A percentile compares a stretch with the other conserved stretches of the same genome.
phyloP scores from a whole-genome alignment of 108 stramenopile genomes.

The Pseudonitzschia multistriata region DNA sequence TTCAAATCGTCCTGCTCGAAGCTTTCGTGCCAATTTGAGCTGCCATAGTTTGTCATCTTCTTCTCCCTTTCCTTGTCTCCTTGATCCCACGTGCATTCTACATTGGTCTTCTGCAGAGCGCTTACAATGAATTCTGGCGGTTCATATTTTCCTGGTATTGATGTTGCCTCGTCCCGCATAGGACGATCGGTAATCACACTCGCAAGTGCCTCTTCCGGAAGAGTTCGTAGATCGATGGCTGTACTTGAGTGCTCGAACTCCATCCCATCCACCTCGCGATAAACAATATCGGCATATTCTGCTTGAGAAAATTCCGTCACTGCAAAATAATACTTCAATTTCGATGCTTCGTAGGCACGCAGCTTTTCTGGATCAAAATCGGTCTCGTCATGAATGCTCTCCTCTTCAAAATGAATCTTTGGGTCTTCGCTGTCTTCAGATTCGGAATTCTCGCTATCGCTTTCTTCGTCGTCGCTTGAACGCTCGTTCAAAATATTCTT shows the following conservation, averaged over 20 bases:
- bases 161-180: conserved; percentile 69
- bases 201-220: conserved; percentile 67
- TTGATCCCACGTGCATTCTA: conserved; percentile 96
- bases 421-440: conserved; percentile 1
- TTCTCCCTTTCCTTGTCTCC: conserved; percentile 87
- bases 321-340: conserved; percentile 96
- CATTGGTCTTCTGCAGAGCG: conserved; percentile 89
- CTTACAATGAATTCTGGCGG: conserved; percentile 88
- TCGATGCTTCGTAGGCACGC: conserved; percentile 92
- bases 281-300: conserved; percentile 78
- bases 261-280: conserved; percentile 91
- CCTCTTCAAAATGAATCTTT: conserved; percentile 10
- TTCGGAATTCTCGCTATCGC: conserved; percentile 10
- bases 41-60: conserved; percentile 71
- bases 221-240: conserved; percentile 87
- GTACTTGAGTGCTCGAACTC: conserved; percentile 94
- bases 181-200: conserved; percentile 57
- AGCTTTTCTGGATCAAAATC: conserved; percentile 89
- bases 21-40: conserved; percentile 73
- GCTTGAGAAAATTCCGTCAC: conserved; percentile 78
- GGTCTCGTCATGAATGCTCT: conserved; percentile 31
- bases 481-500: conserved; percentile 2
- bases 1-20: conserved; percentile 82
- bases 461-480: conserved; percentile 27
- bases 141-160: conserved; percentile 82